phyloP scores from a whole-genome alignment of 805 yeast genomes.

The Zygosaccharomyces kombuchaensis region DNA sequence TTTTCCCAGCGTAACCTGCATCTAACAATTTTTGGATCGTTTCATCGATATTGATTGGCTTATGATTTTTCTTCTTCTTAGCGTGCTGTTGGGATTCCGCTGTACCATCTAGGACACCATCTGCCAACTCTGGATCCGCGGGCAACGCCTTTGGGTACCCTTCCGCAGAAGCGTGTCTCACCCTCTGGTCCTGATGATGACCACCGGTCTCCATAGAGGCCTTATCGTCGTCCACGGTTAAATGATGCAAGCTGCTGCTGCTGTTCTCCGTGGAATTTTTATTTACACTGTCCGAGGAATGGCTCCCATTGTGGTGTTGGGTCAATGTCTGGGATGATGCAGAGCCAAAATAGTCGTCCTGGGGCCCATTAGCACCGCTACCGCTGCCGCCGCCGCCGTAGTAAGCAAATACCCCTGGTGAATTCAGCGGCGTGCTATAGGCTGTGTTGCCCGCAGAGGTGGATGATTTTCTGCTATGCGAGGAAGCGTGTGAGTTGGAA shows the following conservation, averaged over 20 bases:
- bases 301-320: neutral
- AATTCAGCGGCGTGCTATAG: slow-evolving; percentile 33
- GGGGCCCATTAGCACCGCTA: slow-evolving; percentile 5
- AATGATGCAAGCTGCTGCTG: neutral
- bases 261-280: slow-evolving; percentile 1
- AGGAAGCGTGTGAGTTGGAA: slow-evolving; percentile 31
- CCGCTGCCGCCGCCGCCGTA: neutral
- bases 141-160: slow-evolving; percentile 25
- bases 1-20: slow-evolving; percentile 93
- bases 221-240: slow-evolving; percentile 1
- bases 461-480: slow-evolving; percentile 34
- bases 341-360: slow-evolving; percentile 23
- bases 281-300: slow-evolving; percentile 1
- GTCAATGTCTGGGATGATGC: neutral
- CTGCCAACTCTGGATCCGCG: slow-evolving; percentile 13
- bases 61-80: slow-evolving; percentile 26
- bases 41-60: slow-evolving; percentile 67
- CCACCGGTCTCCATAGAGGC: slow-evolving; percentile 2
- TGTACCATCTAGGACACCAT: slow-evolving; percentile 17
- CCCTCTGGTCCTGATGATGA: neutral
- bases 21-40: slow-evolving; percentile 85
- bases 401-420: slow-evolving; percentile 24
- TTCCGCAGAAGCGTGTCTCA: slow-evolving; percentile 14
- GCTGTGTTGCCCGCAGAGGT: slow-evolving; percentile 29
- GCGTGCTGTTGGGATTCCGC: slow-evolving; percentile 22